Percentiles rank a stretch among this genome's conserved stretches.
These are phyloP conservation scores for Wickerhamomyces subpelliculosus DNA, from an alignment of 805 yeast species.

Conservation along the genomic window DNA sequence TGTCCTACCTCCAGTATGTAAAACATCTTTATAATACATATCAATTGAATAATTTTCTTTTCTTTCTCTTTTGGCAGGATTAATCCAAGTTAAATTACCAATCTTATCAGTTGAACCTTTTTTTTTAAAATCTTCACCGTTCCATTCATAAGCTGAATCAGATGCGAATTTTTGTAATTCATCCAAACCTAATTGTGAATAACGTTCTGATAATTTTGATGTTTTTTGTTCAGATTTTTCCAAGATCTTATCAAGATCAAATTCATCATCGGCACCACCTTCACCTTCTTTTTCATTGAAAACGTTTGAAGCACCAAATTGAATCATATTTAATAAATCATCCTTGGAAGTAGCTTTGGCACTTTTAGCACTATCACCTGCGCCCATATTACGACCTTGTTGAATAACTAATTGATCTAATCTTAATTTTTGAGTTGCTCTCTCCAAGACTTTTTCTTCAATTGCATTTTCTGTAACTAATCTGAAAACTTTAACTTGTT, in stretches of 20 bases:
- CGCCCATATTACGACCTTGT: constrained; percentile 46
- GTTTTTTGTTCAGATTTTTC: constrained; percentile 59
- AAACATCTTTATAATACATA: constrained; percentile 74
- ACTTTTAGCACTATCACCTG: constrained; percentile 24
- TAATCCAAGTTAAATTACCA: constrained; percentile 63
- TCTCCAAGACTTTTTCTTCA: constrained; percentile 73
- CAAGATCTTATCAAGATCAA: constrained; percentile 57
- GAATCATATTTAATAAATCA: constrained; percentile 75
- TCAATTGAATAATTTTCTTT: constrained; percentile 84
- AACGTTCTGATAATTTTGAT: constrained; percentile 51
- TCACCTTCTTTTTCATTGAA: constrained; percentile 26
- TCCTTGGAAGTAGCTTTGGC: constrained; percentile 48
- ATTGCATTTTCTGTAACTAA: constrained; percentile 77
- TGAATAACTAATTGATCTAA: constrained; percentile 79
- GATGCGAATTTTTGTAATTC: constrained; percentile 72
- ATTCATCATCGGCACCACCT: constrained; percentile 37
- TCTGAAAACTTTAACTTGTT: constrained; percentile 74
- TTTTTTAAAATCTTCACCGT: constrained; percentile 75
- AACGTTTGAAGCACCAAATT: constrained; percentile 71
- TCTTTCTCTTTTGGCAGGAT: constrained; percentile 80
- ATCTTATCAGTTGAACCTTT: constrained; percentile 43
- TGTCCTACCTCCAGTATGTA: constrained; percentile 64
- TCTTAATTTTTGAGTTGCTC: constrained; percentile 75
- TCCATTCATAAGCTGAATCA: constrained; percentile 81
- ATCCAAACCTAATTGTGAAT: constrained; percentile 61